A percentile compares a stretch with the other conserved stretches of the same genome.
Conservation (phyloP, 2,329 filamentous ascomycete genomes). For the Mycosphaerella arachidis region DNA sequence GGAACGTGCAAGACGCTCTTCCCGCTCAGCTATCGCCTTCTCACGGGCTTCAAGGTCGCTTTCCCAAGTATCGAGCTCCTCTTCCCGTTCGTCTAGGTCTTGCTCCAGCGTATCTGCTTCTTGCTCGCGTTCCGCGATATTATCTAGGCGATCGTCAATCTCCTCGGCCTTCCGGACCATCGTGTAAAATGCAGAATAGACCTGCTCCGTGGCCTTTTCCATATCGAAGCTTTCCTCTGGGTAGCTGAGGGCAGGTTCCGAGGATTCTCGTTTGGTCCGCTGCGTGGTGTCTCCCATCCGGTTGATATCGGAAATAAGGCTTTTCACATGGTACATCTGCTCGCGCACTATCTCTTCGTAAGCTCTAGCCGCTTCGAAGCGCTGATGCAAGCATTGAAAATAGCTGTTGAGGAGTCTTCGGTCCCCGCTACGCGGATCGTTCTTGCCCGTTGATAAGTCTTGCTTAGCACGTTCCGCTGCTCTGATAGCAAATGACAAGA, state of each 20-base stretch:
- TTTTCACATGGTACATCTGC: constrained; percentile 7
- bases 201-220: constrained; percentile 9
- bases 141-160: constrained; percentile 4
- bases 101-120: constrained; percentile 2
- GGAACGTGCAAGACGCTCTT: constrained; percentile 5
- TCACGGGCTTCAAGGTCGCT: constrained; percentile 6
- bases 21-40: constrained; percentile 3
- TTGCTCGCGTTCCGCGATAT: constrained; percentile 6
- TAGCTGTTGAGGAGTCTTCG: not conserved
- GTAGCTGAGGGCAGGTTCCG: not conserved
- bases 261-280: not conserved
- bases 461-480: constrained; percentile 1
- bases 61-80: constrained; percentile 7
- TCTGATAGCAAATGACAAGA: not conserved
- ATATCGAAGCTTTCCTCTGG: constrained; percentile 3
- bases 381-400: not conserved
- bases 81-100: constrained; percentile 2
- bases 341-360: constrained; percentile 3
- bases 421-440: not conserved
- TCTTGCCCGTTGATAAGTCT: not conserved
- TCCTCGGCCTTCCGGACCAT: constrained; percentile 7
- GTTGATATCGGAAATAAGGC: constrained; percentile 2
- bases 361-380: constrained; percentile 1
- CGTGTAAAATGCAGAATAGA: constrained; percentile 6
- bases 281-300: not conserved